Evolutionary conservation across 2,329 filamentous ascomycete genomes (phyloP), one percentile per base, ranked within the genome.

Genomic region (Cadophora sp.): DNA sequence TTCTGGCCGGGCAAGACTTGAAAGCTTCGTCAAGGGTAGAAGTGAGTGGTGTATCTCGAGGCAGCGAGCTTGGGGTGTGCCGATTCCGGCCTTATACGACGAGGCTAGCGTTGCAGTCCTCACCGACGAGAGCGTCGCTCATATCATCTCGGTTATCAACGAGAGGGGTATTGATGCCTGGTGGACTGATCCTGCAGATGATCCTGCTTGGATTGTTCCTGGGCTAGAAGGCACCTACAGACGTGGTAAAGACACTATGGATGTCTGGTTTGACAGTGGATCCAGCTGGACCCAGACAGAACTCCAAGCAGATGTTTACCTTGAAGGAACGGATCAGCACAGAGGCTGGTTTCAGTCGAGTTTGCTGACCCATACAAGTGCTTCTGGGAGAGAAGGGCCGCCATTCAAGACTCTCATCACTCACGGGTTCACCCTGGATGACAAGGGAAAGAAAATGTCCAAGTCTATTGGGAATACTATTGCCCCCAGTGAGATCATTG

Each of bases 181-280:
- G 96, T 99, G 96, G 89, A 92, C 91, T 0, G 95, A 98, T 76
- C 82, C 86, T 16, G 81, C 84, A 1, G 86, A 94, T 68, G 94
- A 98, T 62, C 81, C 85, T 27, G 87, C 86, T 0, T 99, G 95
- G 95, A 83, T 96, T 39, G 88, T 89, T 1, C 79, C 86, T 6
- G 85, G 86, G 11, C 81, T 97, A 1, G 81, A 83, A 16, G 82
- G 83, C 9, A 76, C 81, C 5, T 96, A 91, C 76, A 83, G 86
- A 58, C 90, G 96, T 69, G 95, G 95, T 16, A 92, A 84, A 51
- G 96, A 99, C 75, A 99, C 96, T 0, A 99, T 99, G 96, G 96
- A 99, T 78, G 96, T 99, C 11, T 99, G 96, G 96, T 99, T 99
- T 73, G 96, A 99, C 78, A 98, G 96, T 72, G 96, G 96, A 6